Percentiles rank a stretch among this genome's conserved stretches.
phyloP scores from a whole-genome alignment of 495 filamentous ascomycete genomes.

The Penicillium longicatenatum region DNA sequence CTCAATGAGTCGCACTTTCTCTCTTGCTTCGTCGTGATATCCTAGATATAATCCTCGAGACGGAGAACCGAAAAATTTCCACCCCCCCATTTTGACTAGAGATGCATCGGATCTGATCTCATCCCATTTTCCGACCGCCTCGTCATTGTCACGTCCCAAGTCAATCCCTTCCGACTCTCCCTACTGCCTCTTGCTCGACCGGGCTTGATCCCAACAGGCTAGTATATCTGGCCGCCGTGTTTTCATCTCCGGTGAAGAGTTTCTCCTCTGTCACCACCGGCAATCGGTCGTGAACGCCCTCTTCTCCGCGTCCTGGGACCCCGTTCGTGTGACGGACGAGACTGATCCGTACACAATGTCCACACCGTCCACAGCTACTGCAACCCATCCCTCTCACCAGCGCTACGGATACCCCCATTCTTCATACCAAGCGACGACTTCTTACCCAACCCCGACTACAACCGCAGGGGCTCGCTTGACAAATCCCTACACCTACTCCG shows the following conservation, averaged over 20 bases:
- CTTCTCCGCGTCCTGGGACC: conserved; percentile 66
- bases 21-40: conserved; percentile 22
- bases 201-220: not conserved
- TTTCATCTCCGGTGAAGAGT: not conserved
- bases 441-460: conserved; percentile 56
- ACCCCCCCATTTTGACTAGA: not conserved
- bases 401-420: conserved; percentile 73
- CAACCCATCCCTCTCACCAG: conserved; percentile 72
- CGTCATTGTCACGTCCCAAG: conserved; percentile 31
- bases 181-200: conserved; percentile 1
- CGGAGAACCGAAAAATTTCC: not conserved
- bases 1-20: conserved; percentile 23
- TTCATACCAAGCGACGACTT: conserved; percentile 56
- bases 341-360: conserved; percentile 63
- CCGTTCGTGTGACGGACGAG: conserved; percentile 38
- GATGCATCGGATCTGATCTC: conserved; percentile 26
- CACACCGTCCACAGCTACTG: conserved; percentile 79
- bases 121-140: conserved; percentile 24
- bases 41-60: not conserved
- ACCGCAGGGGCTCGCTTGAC: conserved; percentile 53
- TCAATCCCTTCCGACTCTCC: conserved; percentile 21
- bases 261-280: conserved; percentile 22
- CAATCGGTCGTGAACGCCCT: conserved; percentile 55
- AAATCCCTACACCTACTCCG: conserved; percentile 50
- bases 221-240: not conserved